Evolutionary conservation across 164 flowering plant species (phyloP), one percentile per base, ranked within the genome.

Genomic region (Taxillus chinensis): DNA sequence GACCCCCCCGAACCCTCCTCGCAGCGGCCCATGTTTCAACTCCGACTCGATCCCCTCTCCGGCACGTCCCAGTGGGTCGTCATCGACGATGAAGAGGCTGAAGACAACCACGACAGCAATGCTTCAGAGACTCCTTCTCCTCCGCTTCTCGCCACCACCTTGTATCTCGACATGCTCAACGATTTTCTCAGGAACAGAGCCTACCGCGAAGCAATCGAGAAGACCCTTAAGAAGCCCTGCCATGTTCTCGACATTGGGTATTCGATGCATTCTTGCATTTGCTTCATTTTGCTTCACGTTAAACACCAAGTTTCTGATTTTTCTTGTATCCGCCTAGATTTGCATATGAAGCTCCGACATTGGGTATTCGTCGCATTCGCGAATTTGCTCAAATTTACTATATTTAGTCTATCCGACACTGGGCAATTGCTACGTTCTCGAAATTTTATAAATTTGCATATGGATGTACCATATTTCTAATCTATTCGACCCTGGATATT

Each of bases 201-300:
- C 3, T 93, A 57, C 63, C 80, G 85, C 38, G 63, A 67, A 62
- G 98, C 98, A 66, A 88, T 93, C 37, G 82, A 85, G 27, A 90
- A 86, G 73, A 78, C 86, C 5, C 67, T 93, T 1, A 77, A 78
- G 3, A 66, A 67, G 60, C 85, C 92, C 62, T 88, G 90, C 76
- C 90, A 83, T 69, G 98, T 88, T 64, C 90, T 93, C 16, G 98
- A 93, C 64, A 90, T 93, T 57, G 98, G 98, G 98, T 92, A 83
- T 15, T 41, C 46, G 3, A 39, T 65, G 0, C 3, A 13, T 53
- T 1, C 17, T 48, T 27, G 27, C 27, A 27, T 27, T 27, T 27
- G 27, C 27, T 27, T 27, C 27, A 27, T 27, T 27, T 27, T 27
- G 27, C 27, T 27, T 27, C 27, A 27, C 27, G 27, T 27, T 27